Base-by-base conservation (phyloP, 2,329 filamentous ascomycete genomes). In the Penicillium griseofulvum region DNA sequence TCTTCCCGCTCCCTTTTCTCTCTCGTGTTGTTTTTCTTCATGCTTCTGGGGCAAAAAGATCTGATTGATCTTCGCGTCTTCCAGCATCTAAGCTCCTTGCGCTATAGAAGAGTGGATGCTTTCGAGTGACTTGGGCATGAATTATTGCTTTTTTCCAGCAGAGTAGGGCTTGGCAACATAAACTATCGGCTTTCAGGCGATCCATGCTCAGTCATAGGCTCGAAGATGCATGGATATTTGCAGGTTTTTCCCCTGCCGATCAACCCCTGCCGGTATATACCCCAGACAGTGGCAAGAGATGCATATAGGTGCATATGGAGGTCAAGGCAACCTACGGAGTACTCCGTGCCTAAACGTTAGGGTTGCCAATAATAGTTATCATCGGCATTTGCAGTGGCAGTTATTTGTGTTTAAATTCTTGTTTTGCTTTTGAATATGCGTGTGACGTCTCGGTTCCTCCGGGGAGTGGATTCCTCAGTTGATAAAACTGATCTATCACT, bases 21-120 rank as follows among this genome's bases (percentile, higher is more conserved):
- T 36, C 12, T 3, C 16, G 19, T 38, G 16, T 36, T 41, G 7
- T 16, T 11, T 8, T 16, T 14, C 2, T 24, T 33, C 28, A 33
- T 45, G 54, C 22, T 24, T 46, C 17, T 16, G 5, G 24, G 36
- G 19, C 16, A 34, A 34, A 12, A 34, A 43, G 6, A 0, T 8
- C 37, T 29, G 28, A n/a, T 49, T 41, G 22, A 7, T 31, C 38
- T 53, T n/a, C 39, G 14, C 16, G 14, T 7, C 48, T 37, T 36
- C 28, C n/a, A 49, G 17, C 36, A 41, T 31, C 14, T 11, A 5
- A 6, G 36, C 10, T 58, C 31, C 28, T 49, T 31, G 19, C 9
- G n/a, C 41, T 49, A 28, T 29, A 41, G 34, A 26, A 9, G n/a
- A 52, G 36, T 54, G 54, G 55, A 55, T 55, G 56, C 31, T 24